These are phyloP conservation scores for Lablab purpureus DNA, from an alignment of 306 rosid genomes.

Conservation along the genomic window DNA sequence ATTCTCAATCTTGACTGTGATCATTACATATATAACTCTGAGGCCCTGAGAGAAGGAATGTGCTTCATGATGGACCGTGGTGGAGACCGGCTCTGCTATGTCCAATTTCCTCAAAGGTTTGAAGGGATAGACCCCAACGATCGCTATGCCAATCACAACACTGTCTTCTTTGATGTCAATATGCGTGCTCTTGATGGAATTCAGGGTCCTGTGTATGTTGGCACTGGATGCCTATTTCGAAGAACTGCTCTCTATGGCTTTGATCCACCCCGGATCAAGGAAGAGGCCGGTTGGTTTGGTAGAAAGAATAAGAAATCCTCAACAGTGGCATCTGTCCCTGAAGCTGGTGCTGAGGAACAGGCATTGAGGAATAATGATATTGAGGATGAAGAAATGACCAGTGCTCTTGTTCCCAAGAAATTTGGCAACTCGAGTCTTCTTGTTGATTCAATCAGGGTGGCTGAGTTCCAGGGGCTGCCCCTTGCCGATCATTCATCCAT, in stretches of 20 bases:
- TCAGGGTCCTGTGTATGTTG: conserved; percentile 86
- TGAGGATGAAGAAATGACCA: conserved; percentile 62
- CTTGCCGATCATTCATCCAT: conserved; percentile 74
- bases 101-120: conserved; percentile 86
- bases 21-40: conserved; percentile 75
- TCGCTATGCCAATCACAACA: conserved; percentile 83
- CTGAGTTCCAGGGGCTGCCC: conserved; percentile 82
- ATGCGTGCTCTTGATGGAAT: conserved; percentile 88
- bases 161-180: conserved; percentile 84
- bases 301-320: conserved; percentile 64
- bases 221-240: conserved; percentile 82
- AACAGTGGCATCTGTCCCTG: conserved; percentile 66
- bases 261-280: conserved; percentile 65
- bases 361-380: conserved; percentile 38
- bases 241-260: conserved; percentile 81
- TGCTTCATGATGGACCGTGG: conserved; percentile 92
- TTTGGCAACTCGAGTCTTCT: conserved; percentile 80
- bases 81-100: conserved; percentile 70
- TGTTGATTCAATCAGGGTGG: conserved; percentile 67
- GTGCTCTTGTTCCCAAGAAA: conserved; percentile 67
- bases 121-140: conserved; percentile 90
- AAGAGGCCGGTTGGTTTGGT: conserved; percentile 59
- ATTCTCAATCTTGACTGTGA: conserved; percentile 86
- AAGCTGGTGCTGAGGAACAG: conserved; percentile 52
- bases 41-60: conserved; percentile 83